phyloP scores from a whole-genome alignment of 2,329 filamentous ascomycete genomes.

The Akanthomyces muscarius region DNA sequence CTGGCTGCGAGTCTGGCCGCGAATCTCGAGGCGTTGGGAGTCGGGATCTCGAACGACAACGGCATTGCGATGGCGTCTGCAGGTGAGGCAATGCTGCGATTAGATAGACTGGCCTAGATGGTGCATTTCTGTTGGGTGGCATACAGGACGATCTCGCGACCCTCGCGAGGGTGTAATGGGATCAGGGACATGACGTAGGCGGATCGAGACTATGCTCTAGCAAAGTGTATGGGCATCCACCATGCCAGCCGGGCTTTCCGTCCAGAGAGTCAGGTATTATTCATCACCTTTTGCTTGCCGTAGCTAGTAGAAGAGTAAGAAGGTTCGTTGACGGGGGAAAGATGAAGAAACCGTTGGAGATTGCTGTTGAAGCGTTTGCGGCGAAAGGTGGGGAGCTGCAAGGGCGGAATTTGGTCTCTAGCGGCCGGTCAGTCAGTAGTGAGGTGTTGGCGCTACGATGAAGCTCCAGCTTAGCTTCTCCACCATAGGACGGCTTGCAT shows the following conservation, averaged over 20 bases:
- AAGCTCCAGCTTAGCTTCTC: not conserved
- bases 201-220: constrained; percentile 1
- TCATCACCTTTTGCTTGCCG: not conserved
- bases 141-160: constrained; percentile 76
- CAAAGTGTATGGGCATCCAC: not conserved
- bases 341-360: not conserved
- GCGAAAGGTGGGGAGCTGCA: constrained; percentile 14
- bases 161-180: constrained; percentile 69
- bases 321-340: not conserved
- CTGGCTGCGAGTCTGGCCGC: constrained; percentile 64
- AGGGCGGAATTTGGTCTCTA: constrained; percentile 1
- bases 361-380: constrained; percentile 3
- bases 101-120: not conserved
- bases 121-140: constrained; percentile 27
- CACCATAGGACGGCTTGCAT: not conserved
- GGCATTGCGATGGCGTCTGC: constrained; percentile 84
- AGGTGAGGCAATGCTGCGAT: not conserved
- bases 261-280: not conserved
- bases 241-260: not conserved
- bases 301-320: not conserved
- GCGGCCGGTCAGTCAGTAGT: not conserved
- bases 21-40: constrained; percentile 80
- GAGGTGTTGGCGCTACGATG: not conserved
- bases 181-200: constrained; percentile 59
- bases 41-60: constrained; percentile 86